Conservation (phyloP, 805 yeast genomes). For the Candida krabiensis region DNA sequence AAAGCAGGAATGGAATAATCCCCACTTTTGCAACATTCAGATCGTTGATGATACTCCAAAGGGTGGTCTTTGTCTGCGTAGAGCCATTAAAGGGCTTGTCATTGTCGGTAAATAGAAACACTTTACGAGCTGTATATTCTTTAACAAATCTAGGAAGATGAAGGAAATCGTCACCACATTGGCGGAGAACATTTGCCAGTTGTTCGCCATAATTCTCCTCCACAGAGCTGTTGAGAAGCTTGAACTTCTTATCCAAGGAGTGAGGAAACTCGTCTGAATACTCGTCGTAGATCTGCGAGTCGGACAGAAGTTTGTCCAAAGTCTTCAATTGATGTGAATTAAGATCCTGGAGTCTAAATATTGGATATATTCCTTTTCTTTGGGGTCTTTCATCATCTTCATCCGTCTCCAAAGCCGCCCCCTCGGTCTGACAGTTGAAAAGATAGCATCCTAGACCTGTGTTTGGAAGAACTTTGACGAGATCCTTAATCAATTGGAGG, state of each 20-base stretch:
- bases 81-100: slow-evolving; percentile 59
- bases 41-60: slow-evolving; percentile 61
- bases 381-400: slow-evolving; percentile 2
- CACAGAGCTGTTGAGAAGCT: slow-evolving; percentile 21
- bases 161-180: slow-evolving; percentile 56
- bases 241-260: slow-evolving; percentile 28
- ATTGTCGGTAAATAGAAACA: slow-evolving; percentile 74
- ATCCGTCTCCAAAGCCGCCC: slow-evolving; percentile 11
- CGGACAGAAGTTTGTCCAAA: slow-evolving; percentile 51
- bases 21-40: slow-evolving; percentile 52
- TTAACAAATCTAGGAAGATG: slow-evolving; percentile 39
- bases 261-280: slow-evolving; percentile 8
- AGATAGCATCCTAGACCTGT: slow-evolving; percentile 77
- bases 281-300: slow-evolving; percentile 24
- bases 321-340: slow-evolving; percentile 57
- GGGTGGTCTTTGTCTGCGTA: slow-evolving; percentile 41
- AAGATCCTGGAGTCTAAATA: slow-evolving; percentile 55
- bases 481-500: slow-evolving; percentile 60
- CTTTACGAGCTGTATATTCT: slow-evolving; percentile 53
- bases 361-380: slow-evolving; percentile 44
- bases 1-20: slow-evolving; percentile 65
- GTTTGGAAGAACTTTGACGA: slow-evolving; percentile 62
- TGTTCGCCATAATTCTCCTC: slow-evolving; percentile 31
- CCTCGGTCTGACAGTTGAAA: slow-evolving; percentile 43
- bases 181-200: slow-evolving; percentile 46